Evolutionary conservation across 2,329 filamentous ascomycete species (phyloP), one percentile per base, ranked within the genome.

Genomic region (Aspergillus sp.): DNA sequence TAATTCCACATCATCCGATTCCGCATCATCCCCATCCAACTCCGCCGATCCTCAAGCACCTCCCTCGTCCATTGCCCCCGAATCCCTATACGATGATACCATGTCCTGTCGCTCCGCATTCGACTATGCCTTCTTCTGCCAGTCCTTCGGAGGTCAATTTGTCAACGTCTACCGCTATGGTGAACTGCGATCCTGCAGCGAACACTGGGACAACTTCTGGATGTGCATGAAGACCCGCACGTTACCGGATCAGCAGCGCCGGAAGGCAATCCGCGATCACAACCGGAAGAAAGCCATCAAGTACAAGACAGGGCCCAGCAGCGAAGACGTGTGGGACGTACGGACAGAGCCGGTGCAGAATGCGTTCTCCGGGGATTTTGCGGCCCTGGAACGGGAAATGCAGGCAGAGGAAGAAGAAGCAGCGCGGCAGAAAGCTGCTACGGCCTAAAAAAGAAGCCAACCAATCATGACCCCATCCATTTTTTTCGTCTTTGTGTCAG

Each of bases 181-280:
- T 63, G 80, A 82, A 44, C 80, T 96, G 70, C 86, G 89, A 48
- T 83, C 85, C 3, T 99, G 95, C 82, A 86, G 83, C 63, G 90
- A 96, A 66, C 88, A 92, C 64, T 97, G 94, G 92, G 85, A 89
- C 62, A 91, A 96, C 76, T 98, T 96, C 78, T 96, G 93, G 90
- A 94, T 97, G 80, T 99, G 95, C 82, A 97, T 98, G 93, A 88
- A 91, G 65, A 88, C 88, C 39, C 88, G 89, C 70, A 83, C 84
- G 2, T 87, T 87, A 70, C 76, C 82, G 0, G 83, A 85, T 23
- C 78, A 82, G 47, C 79, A 86, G 66, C 86, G 86, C 69, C 86
- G 84, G 61, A 83, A 78, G 64, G 72, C 78, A 68, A 83, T 96
- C 58, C 81, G 82, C 62, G 86, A 86, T 51, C 86, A 88, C 76